Conservation (phyloP, 371 early-diverging fungal species). For the Apophysomyces ossiformis region DNA sequence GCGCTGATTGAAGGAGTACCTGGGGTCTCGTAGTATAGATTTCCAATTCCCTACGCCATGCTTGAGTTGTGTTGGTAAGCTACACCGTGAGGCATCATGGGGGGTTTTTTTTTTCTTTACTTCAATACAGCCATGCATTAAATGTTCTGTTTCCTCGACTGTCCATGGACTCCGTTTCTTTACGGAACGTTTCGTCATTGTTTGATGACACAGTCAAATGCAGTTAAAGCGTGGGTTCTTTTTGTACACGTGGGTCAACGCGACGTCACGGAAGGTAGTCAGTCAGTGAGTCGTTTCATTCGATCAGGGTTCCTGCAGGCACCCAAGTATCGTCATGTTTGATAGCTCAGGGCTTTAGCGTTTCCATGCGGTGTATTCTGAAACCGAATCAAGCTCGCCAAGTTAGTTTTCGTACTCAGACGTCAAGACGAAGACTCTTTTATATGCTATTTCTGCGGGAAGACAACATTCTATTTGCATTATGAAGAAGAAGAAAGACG, state of each 20-base stretch:
- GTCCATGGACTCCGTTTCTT: conserved; percentile 10
- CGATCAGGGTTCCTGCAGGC: too few species aligned
- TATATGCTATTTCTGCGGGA: too few species aligned
- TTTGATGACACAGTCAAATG: background rate
- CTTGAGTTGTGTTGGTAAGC: conserved; percentile 2
- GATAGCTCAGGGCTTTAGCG: too few species aligned
- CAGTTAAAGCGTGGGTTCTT: background rate
- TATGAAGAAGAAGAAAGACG: too few species aligned
- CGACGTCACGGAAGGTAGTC: background rate
- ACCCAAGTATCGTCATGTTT: too few species aligned
- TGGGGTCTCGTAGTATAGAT: conserved; percentile 15
- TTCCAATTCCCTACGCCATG: conserved; percentile 26
- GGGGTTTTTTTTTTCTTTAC: background rate
- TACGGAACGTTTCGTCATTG: background rate
- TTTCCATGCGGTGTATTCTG: background rate
- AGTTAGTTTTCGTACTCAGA: background rate
- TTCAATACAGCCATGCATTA: conserved; percentile 13
- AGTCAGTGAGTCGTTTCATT: too few species aligned
- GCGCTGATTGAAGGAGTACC: conserved; percentile 16
- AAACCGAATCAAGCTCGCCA: background rate
- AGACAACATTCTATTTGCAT: too few species aligned
- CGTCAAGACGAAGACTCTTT: too few species aligned
- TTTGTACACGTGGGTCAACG: background rate
- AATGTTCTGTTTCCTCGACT: conserved; percentile 8
- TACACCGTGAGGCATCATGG: background rate